Evolutionary conservation across 2,329 filamentous ascomycete genomes (phyloP).

Genomic region (Colletotrichum lindemuthianum): DNA sequence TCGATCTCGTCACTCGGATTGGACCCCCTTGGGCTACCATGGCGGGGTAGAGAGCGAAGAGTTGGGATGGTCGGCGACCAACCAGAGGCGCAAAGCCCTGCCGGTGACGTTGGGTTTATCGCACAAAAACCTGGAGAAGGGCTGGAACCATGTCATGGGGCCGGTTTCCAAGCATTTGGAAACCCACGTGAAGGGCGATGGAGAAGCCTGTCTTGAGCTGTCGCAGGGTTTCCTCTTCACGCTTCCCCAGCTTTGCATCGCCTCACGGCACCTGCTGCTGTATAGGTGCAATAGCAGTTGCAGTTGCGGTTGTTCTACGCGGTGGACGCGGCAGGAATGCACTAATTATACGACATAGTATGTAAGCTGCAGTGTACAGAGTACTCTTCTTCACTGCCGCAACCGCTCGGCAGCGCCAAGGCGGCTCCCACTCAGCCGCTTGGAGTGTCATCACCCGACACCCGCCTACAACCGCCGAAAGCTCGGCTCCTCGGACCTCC

Average conservation of each 20-base stretch:
- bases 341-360: no score
- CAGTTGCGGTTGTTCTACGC: no score
- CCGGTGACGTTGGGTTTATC: no score
- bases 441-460: conserved; percentile 4
- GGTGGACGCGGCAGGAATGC: no score
- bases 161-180: background rate
- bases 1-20: conserved; percentile 3
- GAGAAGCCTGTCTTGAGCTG: background rate
- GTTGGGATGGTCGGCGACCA: conserved; percentile 25
- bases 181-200: conserved; percentile 9
- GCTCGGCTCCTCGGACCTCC: no score
- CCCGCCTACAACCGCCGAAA: background rate
- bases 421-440: no score
- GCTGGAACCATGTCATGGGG: conserved; percentile 19
- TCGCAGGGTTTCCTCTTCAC: background rate
- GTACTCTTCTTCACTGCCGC: no score
- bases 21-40: background rate
- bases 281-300: no score
- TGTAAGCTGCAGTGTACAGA: no score
- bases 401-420: no score
- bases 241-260: no score
- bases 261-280: no score
- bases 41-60: conserved; percentile 15
- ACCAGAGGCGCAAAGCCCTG: conserved; percentile 3
- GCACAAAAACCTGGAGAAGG: background rate